Base-by-base conservation (phyloP, 148 eudicot species). In the Chenopodium formosanum region DNA sequence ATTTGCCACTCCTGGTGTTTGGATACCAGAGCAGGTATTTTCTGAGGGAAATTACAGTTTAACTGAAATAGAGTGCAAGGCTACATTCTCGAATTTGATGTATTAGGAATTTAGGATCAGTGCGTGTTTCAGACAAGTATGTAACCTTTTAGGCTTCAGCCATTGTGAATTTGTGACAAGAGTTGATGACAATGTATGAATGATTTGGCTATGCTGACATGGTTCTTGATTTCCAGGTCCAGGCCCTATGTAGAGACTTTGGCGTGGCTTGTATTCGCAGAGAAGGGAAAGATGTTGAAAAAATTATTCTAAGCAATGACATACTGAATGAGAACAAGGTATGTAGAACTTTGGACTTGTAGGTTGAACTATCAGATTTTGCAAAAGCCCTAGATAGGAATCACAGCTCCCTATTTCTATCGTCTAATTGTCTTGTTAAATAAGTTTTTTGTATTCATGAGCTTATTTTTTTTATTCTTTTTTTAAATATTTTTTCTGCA, bases 261-360 rank as follows among this genome's bases (percentile, higher is more conserved):
- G 98, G 99, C 14, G 88, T 96, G 80, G 94, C 90, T 84, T 96
- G 99, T 82, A 90, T 96, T 52, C 87, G 99, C 46, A 89, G 99
- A 81, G 97, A 89, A 81, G 94, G 95, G 63, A 97, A 89, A 78
- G 94, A 96, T 81, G 85, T 92, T 82, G 92, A 90, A 75, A 89
- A 88, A 80, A 75, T 92, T 14, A 85, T 94, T 50, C 80, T 82
- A 3, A 78, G 81, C 67, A 85, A 90, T 86, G 89, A 83, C 9
- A 92, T 96, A 81, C 70, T 96, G 81, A 90, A 69, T 34, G 85
- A 90, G 53, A 87, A 80, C 89, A 91, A 90, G 98, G 99, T 92
- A 88, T 25, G 63, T 37, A 63, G 4, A 64, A 23, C 34, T 69
- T 70, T 68, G 53, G 53, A 68, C 56, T 23, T 72, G 58, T 34